Evolutionary conservation across 2,329 filamentous ascomycete genomes (phyloP).

Genomic region (Pestalotiopsis sp.): DNA sequence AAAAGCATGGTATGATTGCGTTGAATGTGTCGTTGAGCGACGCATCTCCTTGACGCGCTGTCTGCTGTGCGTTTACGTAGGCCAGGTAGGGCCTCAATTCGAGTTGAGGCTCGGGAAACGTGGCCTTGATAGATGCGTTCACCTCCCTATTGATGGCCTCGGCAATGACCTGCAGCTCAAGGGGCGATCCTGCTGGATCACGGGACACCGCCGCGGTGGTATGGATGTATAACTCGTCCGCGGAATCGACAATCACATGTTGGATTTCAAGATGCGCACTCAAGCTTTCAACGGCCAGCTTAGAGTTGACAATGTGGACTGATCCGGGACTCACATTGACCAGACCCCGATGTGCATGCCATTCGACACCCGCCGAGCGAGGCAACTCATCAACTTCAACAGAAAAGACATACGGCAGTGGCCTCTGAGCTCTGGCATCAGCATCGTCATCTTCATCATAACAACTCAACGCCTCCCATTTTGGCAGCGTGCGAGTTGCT

Average conservation of each 20-base stretch:
- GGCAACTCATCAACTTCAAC: conserved; percentile 80
- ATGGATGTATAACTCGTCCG: not conserved
- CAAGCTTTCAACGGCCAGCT: not conserved
- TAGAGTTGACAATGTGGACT: conserved; percentile 20
- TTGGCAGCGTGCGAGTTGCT: conserved; percentile 46
- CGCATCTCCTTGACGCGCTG: too few species aligned
- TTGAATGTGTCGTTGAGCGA: too few species aligned
- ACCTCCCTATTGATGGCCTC: not conserved
- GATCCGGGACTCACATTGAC: conserved; percentile 32
- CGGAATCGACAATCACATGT: conserved; percentile 25
- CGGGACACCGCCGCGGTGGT: not conserved
- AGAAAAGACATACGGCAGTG: conserved; percentile 70
- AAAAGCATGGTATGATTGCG: conserved; percentile 7
- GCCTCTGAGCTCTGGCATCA: conserved; percentile 17
- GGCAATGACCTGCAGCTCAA: not conserved
- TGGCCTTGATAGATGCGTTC: not conserved
- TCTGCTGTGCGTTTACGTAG: not conserved
- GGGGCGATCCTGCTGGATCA: not conserved
- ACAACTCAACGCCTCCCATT: conserved; percentile 48
- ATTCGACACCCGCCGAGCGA: conserved; percentile 76
- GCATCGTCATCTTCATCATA: conserved; percentile 33
- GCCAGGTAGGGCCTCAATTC: not conserved
- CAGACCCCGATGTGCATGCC: conserved; percentile 73
- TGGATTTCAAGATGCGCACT: conserved; percentile 21
- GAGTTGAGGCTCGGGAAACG: not conserved